phyloP scores from a whole-genome alignment of 176 grass and related monocot species.

The Typha latifolia region DNA sequence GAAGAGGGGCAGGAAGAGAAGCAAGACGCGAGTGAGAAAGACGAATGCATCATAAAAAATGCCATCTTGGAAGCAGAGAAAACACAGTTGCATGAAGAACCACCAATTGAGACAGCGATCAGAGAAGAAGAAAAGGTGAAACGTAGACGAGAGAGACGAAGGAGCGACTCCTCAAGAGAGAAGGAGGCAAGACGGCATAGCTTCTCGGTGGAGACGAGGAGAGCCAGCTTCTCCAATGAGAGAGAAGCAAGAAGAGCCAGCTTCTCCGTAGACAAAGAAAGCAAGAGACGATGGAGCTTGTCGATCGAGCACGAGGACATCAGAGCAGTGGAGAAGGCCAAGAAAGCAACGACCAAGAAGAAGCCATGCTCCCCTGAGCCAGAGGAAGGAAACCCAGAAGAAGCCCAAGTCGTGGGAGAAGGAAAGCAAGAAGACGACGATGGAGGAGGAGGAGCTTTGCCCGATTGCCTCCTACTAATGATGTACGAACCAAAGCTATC shows the following conservation, averaged over 20 bases:
- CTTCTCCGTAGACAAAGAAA: conserved; percentile 61
- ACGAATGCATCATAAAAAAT: background rate
- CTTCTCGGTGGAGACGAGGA: conserved; percentile 62
- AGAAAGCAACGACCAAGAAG: conserved; percentile 44
- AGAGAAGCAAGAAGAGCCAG: conserved; percentile 71
- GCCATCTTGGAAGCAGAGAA: background rate
- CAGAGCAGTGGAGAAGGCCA: conserved; percentile 38
- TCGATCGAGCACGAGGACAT: conserved; percentile 73
- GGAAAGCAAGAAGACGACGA: background rate
- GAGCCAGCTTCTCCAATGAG: conserved; percentile 49
- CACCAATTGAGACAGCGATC: background rate
- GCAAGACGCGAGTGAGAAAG: background rate
- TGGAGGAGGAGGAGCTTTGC: conserved; percentile 58
- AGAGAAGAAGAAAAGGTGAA: conserved; percentile 1
- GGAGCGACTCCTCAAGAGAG: conserved; percentile 15
- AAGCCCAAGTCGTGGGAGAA: conserved; percentile 22
- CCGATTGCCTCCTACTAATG: conserved; percentile 92
- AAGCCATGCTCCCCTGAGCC: conserved; percentile 33
- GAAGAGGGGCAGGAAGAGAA: background rate
- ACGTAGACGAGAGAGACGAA: conserved; percentile 9
- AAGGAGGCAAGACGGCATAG: conserved; percentile 35
- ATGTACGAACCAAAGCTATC: conserved; percentile 98
- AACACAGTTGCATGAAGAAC: background rate
- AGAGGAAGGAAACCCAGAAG: conserved; percentile 35
- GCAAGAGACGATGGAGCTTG: conserved; percentile 67